Base-by-base conservation (phyloP, 2,329 filamentous ascomycete genomes). In the Mycosphaerella sp. region DNA sequence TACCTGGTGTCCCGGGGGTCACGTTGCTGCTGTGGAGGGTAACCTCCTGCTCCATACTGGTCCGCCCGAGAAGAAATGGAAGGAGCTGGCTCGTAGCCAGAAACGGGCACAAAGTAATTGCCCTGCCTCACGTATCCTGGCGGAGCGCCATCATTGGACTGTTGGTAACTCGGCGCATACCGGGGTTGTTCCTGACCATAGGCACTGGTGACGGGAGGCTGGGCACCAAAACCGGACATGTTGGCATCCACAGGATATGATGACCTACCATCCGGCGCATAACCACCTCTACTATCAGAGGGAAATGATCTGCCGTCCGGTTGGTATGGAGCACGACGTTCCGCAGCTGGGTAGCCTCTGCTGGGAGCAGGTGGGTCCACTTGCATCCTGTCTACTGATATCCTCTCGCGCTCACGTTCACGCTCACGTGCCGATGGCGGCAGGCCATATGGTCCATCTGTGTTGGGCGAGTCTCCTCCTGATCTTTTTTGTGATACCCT, bases 401-500 rank as follows among this genome's bases (percentile, higher is more conserved):
- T 64, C 48, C 62, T 63, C 11, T 58, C 58, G 43, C 58, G 53
- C 44, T 43, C 40, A 44, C 48, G 48, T 17, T 51, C 48, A 26
- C 48, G 48, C 12, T 51, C 48, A 11, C 48, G 48, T 14, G 41
- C 31, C 11, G 61, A 57, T 50, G 56, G 50, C 38, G 64, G 58
- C 48, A 61, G 48, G 50, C 63, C 62, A 60, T 66, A 68, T 48
- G 65, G 62, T 41, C 62, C 66, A 47, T 66, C 64, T 29, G 67
- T 58, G 43, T 62, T 65, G 14, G 67, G 66, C 48, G 66, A 68
- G 39, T 66, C 62, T 57, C 58, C 72, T 69, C 61, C 72, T 70
- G 61, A 67, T 66, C 52, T 73, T 73, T 58, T 74, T 69, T 67
- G 72, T 66, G 63, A 74, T 71, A 64, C 68, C 63, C 58, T 57